Percentiles rank a stretch among this genome's conserved stretches.
phyloP scores from a whole-genome alignment of 2,329 filamentous ascomycete species.

The Botrytis sinoallii region DNA sequence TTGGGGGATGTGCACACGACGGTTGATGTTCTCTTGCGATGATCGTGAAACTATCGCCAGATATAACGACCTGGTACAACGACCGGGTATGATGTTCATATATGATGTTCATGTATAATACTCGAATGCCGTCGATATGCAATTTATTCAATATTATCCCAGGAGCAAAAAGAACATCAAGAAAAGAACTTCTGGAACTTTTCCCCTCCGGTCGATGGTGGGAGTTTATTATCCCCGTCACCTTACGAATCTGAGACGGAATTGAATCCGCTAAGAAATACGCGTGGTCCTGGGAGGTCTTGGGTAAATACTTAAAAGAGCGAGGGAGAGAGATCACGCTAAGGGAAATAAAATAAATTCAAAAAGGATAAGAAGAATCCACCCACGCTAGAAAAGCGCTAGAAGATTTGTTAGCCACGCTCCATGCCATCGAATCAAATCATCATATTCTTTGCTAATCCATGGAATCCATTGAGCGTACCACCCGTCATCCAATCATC shows the following conservation, averaged over 20 bases:
- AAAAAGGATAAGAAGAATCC: fast-evolving
- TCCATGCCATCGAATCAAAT: neutral
- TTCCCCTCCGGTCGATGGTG: neutral
- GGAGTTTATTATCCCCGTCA: neutral
- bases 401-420: conserved; percentile 1
- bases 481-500: neutral
- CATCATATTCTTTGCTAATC: neutral
- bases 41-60: neutral
- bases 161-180: too few relatives aligned
- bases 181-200: conserved; percentile 10
- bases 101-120: neutral
- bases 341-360: neutral
- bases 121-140: too few relatives aligned
- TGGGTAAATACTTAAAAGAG: neutral
- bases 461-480: neutral
- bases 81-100: neutral
- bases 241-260: conserved; percentile 5
- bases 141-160: neutral
- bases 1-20: neutral
- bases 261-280: neutral
- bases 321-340: neutral
- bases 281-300: neutral
- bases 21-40: neutral
- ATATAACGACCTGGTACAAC: too few relatives aligned
- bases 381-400: conserved; percentile 11